Conservation (phyloP, 2,329 filamentous ascomycete genomes). For the Mycosphaerella sp. region DNA sequence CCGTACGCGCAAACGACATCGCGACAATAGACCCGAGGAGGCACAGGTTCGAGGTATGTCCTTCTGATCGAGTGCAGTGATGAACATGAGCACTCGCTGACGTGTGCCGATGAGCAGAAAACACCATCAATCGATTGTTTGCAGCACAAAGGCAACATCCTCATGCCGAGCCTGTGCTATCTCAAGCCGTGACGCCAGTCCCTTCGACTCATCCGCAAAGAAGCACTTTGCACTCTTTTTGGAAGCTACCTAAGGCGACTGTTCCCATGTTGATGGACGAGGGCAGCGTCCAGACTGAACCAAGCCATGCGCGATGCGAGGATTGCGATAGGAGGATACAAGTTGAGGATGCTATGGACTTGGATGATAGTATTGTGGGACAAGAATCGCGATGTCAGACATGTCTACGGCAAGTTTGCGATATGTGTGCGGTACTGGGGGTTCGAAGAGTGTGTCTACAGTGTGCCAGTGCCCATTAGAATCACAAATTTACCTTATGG, state of each 20-base stretch:
- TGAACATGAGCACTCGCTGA: constrained; percentile 11
- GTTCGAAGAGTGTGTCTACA: constrained; percentile 37
- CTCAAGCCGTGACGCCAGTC: constrained; percentile 21
- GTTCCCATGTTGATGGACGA: constrained; percentile 18
- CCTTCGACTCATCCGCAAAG: constrained; percentile 31
- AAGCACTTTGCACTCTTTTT: constrained; percentile 45
- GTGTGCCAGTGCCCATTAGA: constrained; percentile 31
- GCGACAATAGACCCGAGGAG: constrained; percentile 51
- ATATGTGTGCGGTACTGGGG: constrained; percentile 37
- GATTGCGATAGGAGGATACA: constrained; percentile 39
- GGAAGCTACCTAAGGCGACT: constrained; percentile 37
- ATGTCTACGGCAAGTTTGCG: constrained; percentile 39
- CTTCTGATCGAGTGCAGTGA: constrained; percentile 12
- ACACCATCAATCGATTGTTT: constrained; percentile 42
- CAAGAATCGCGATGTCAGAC: constrained; percentile 34
- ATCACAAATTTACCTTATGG: background rate
- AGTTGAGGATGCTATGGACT: constrained; percentile 32
- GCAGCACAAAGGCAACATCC: constrained; percentile 36
- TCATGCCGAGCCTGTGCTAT: constrained; percentile 23
- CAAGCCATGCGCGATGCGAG: constrained; percentile 34
- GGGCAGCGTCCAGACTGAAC: background rate
- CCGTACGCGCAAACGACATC: constrained; percentile 53
- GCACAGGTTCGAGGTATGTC: constrained; percentile 48
- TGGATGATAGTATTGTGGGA: constrained; percentile 28
- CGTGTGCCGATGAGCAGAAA: constrained; percentile 33